Conservation (phyloP, 768 basidiomycete genomes). For the Vishniacozyma victoriae region DNA sequence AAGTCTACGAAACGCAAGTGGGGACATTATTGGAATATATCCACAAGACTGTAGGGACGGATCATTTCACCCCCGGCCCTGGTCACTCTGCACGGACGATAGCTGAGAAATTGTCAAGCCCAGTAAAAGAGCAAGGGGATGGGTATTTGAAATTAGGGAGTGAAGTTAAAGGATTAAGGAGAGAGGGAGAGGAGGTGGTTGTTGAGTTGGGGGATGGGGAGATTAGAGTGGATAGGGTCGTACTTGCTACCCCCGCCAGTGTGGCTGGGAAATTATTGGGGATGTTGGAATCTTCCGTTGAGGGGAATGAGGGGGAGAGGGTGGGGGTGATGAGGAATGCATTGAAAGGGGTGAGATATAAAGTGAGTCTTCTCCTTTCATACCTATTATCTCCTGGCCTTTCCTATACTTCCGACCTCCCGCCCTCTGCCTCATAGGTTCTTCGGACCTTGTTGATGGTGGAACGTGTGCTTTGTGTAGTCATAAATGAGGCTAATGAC, state of each 20-base stretch:
- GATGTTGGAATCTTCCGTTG: slow-evolving; percentile 23
- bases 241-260: slow-evolving; percentile 70
- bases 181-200: slow-evolving; percentile 4
- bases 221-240: slow-evolving; percentile 56
- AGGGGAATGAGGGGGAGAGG: slow-evolving; percentile 7
- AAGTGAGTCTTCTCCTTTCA: slow-evolving; percentile 18
- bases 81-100: slow-evolving; percentile 50
- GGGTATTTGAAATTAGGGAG: slow-evolving; percentile 21
- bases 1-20: slow-evolving; percentile 53
- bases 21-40: slow-evolving; percentile 68
- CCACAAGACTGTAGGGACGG: slow-evolving; percentile 61
- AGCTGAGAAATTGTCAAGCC: slow-evolving; percentile 12
- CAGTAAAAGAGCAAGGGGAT: slow-evolving; percentile 14
- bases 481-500: not conserved
- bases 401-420: not conserved
- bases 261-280: slow-evolving; percentile 57
- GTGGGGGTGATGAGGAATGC: slow-evolving; percentile 25
- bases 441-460: not conserved
- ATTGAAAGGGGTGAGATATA: slow-evolving; percentile 52
- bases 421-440: not conserved
- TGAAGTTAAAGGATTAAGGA: slow-evolving; percentile 16
- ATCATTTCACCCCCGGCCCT: slow-evolving; percentile 61
- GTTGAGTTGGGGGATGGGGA: slow-evolving; percentile 7
- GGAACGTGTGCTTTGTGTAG: not conserved
- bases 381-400: not conserved